Conservation (phyloP, 2,329 filamentous ascomycete species). For the Penicillium sp. region DNA sequence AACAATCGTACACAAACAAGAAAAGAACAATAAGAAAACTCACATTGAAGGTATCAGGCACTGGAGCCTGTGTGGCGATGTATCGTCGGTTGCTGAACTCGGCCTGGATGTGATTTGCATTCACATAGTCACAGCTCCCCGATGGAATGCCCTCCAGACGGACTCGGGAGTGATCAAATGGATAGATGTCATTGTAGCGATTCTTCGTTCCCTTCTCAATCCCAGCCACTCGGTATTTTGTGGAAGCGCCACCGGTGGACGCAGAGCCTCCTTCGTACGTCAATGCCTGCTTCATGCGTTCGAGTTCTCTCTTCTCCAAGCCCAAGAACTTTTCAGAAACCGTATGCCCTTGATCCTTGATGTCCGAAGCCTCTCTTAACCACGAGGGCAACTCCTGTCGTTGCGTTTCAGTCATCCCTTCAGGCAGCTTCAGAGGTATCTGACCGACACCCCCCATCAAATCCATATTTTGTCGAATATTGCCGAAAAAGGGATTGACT, state of each 20-base stretch:
- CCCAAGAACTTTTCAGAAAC: slow-evolving; percentile 81
- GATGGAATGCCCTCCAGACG: slow-evolving; percentile 68
- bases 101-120: slow-evolving; percentile 83
- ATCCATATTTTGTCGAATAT: slow-evolving; percentile 96
- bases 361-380: slow-evolving; percentile 70
- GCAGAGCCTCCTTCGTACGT: slow-evolving; percentile 59
- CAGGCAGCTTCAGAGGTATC: slow-evolving; percentile 62
- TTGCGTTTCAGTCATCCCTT: slow-evolving; percentile 50
- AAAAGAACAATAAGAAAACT: slow-evolving; percentile 37
- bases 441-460: slow-evolving; percentile 91
- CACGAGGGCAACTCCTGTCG: slow-evolving; percentile 68
- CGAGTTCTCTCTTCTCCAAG: slow-evolving; percentile 83
- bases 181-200: slow-evolving; percentile 95
- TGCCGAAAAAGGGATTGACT: slow-evolving; percentile 88
- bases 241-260: slow-evolving; percentile 41
- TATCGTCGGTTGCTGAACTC: slow-evolving; percentile 85
- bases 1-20: slow-evolving; percentile 1
- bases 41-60: slow-evolving; percentile 89
- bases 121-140: slow-evolving; percentile 87
- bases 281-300: slow-evolving; percentile 85
- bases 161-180: slow-evolving; percentile 91
- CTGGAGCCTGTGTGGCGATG: slow-evolving; percentile 91
- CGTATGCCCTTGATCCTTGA: slow-evolving; percentile 71
- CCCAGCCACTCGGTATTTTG: slow-evolving; percentile 74
- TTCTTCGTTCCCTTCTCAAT: slow-evolving; percentile 96